Conservation (phyloP, 1,284 basidiomycete species). For the Pholiota adiposa region DNA sequence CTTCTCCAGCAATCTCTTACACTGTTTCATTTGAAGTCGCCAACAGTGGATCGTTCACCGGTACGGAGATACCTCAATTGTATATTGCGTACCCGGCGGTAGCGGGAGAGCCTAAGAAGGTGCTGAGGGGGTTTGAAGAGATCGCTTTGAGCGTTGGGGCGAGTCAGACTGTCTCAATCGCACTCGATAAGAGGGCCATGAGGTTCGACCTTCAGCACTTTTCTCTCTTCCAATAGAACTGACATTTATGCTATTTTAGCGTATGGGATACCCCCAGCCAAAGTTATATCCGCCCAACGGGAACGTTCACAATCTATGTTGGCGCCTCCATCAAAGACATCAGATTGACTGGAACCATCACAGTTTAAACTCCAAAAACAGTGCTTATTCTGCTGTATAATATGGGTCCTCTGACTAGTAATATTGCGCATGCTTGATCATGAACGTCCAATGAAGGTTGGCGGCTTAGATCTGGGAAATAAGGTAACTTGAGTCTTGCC, state of each 20-base stretch:
- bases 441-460: too few species aligned
- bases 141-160: conserved; percentile 36
- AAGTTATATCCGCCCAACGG: conserved; percentile 38
- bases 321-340: conserved; percentile 42
- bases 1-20: conserved; percentile 31
- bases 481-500: too few species aligned
- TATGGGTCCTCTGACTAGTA: too few species aligned
- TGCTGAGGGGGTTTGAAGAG: conserved; percentile 59
- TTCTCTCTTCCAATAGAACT: background rate
- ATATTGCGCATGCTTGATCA: too few species aligned
- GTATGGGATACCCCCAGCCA: conserved; percentile 40
- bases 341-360: conserved; percentile 32
- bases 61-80: conserved; percentile 58
- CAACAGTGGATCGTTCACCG: conserved; percentile 56
- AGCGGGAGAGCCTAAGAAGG: conserved; percentile 51
- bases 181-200: conserved; percentile 39
- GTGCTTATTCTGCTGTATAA: too few species aligned
- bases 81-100: conserved; percentile 54
- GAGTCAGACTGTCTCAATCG: conserved; percentile 35
- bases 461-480: too few species aligned
- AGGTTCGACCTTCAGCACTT: conserved; percentile 34
- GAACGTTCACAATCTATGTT: conserved; percentile 39
- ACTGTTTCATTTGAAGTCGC: conserved; percentile 50
- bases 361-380: conserved; percentile 4
- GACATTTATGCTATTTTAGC: conserved; percentile 23